phyloP scores from a whole-genome alignment of 306 rosid species.

The Rosa rugosa region DNA sequence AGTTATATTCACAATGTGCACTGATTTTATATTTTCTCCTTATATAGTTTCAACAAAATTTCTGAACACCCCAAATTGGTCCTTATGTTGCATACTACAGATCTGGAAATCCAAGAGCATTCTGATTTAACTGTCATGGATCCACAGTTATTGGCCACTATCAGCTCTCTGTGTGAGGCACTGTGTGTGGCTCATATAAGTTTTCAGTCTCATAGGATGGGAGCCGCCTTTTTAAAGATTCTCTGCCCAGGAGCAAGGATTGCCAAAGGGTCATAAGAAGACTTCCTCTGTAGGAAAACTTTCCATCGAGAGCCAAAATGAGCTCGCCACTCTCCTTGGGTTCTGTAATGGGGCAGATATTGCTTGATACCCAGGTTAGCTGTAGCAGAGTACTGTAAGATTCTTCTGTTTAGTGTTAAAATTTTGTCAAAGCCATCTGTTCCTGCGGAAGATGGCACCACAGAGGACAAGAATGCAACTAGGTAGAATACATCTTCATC shows the following conservation, averaged over 20 bases:
- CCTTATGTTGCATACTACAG: slow-evolving; percentile 8
- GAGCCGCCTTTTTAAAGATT: slow-evolving; percentile 73
- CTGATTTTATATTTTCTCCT: slow-evolving; percentile 13
- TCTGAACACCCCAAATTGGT: slow-evolving; percentile 2
- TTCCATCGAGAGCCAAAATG: slow-evolving; percentile 84
- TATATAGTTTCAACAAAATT: slow-evolving; percentile 9
- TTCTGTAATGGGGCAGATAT: slow-evolving; percentile 78
- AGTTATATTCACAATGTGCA: slow-evolving; percentile 13
- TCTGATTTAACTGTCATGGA: slow-evolving; percentile 13
- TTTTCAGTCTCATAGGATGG: slow-evolving; percentile 25
- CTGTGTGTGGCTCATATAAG: slow-evolving; percentile 3
- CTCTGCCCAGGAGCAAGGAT: slow-evolving; percentile 91
- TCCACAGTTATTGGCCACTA: slow-evolving; percentile 15
- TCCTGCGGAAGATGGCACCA: slow-evolving; percentile 64
- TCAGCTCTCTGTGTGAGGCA: slow-evolving; percentile 14
- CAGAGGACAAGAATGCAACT: slow-evolving; percentile 81
- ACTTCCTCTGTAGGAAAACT: slow-evolving; percentile 57
- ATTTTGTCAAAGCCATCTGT: slow-evolving; percentile 59
- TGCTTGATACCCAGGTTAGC: slow-evolving; percentile 63
- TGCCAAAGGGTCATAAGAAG: slow-evolving; percentile 78
- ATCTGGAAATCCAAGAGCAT: slow-evolving; percentile 25
- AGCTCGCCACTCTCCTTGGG: slow-evolving; percentile 68
- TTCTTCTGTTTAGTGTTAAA: slow-evolving; percentile 59
- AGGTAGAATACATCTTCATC: slow-evolving; percentile 82
- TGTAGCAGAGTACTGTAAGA: slow-evolving; percentile 53